Evolutionary conservation across 345 rosid genomes (phyloP), one percentile per base, ranked within the genome.

Genomic region (Clausena lansium): DNA sequence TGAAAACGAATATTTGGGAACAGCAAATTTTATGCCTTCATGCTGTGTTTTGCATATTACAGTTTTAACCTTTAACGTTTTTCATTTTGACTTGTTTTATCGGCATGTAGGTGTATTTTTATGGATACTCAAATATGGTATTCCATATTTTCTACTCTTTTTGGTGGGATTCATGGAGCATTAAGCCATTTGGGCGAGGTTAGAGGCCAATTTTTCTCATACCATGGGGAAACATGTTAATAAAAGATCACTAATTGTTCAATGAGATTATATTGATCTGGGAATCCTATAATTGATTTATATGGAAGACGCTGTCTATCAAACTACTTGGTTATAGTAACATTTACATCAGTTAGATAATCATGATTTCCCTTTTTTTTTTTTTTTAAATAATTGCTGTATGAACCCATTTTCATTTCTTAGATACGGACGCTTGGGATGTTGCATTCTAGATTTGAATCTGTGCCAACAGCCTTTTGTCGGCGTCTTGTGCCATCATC

Each of bases 121-220:
- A 88, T 90, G 97, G 99, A 96, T 85, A 79, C 89, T 24, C 99
- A 96, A 90, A 94, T 96, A 86, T 96, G 99, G 99, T 96, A 96
- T 83, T 88, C 98, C 84, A 96, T 96, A 85, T 96, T 87, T 81
- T 92, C 95, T 57, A 96, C 98, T 70, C 89, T 96, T 39, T 91
- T 91, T 88, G 99, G 99, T 67, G 98, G 99, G 74, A 92, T 96
- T 75, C 86, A 79, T 85, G 99, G 99, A 84, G 98, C 98, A 74
- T 89, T 94, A 85, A 92, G 94, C 77, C 99, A 96, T 89, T 86
- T 94, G 88, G 99, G 99, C 25, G 98, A 96, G 97, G 99, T 96
- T 77, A 83, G 86, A 85, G 78, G 63, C 66, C 28, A 47, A 58
- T 32, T 80, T 24, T 74, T 76, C 68, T 71, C 70, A 70, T 52